Evolutionary conservation across 176 grass and related monocot genomes (phyloP).

Genomic region (Poa pratensis): DNA sequence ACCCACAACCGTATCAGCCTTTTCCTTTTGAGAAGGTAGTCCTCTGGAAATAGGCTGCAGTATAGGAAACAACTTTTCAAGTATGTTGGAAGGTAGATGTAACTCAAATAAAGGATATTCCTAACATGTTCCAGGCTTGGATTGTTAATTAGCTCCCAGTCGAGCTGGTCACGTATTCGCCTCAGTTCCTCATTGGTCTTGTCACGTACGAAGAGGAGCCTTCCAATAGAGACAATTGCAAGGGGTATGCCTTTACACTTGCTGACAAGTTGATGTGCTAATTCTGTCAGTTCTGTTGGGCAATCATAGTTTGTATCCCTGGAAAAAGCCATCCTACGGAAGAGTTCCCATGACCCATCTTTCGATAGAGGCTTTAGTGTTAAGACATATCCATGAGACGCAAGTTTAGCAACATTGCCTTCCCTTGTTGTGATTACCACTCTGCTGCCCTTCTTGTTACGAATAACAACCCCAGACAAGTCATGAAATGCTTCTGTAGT

Average conservation of each 20-base stretch:
- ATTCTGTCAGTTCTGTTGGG: neutral
- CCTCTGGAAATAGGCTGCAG: conserved; percentile 21
- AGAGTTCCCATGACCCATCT: conserved; percentile 29
- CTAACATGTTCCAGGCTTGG: neutral
- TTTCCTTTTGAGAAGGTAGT: conserved; percentile 27
- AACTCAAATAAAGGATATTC: conserved; percentile 24
- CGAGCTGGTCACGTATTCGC: neutral
- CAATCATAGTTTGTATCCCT: conserved; percentile 1
- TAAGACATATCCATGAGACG: neutral
- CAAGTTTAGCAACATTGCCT: neutral
- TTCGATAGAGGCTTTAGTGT: conserved; percentile 14
- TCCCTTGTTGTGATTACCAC: conserved; percentile 5
- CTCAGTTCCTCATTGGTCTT: conserved; percentile 19
- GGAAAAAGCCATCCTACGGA: conserved; percentile 12
- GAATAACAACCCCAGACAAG: neutral
- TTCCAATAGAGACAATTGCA: conserved; percentile 4
- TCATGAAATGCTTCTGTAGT: neutral
- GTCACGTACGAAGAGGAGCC: neutral
- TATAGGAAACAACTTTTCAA: conserved; percentile 35
- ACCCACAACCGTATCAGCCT: conserved; percentile 13
- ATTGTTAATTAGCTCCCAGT: conserved; percentile 17
- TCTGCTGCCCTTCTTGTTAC: conserved; percentile 7
- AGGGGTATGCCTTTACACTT: conserved; percentile 19
- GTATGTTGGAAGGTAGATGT: conserved; percentile 28
- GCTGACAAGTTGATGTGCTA: neutral